Evolutionary conservation across 129 eudicot species (phyloP), one percentile per base, ranked within the genome.

Genomic region (Lactuca saligna): DNA sequence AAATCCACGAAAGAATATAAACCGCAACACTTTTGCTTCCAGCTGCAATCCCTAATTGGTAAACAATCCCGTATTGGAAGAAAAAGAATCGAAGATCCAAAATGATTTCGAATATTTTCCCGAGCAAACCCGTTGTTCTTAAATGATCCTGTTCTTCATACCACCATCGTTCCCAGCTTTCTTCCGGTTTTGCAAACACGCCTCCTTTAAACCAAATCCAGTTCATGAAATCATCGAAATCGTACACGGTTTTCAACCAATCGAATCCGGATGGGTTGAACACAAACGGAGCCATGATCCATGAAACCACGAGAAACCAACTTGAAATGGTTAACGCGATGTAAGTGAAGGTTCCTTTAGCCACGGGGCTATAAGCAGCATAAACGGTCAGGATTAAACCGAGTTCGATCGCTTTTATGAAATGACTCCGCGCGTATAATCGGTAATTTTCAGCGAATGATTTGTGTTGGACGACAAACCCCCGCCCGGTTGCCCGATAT

Each of bases 101-200:
- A 50, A 91, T 69, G 17, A 88, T 72, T 83, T 92, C 98, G 50
- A 86, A 60, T 17, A 88, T 0, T 69, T 84, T 88, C 32, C 98
- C 98, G 81, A 87, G 84, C 32, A 92, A 60, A 82, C 98, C 98
- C 9, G 98, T 92, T 6, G 89, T 88, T 48, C 98, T 84, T 46
- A 92, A 59, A 70, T 92, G 98, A 81, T 92, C 98, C 56, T 92
- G 98, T 73, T 92, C 98, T 71, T 92, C 98, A 5, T 84, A 80
- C 98, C 98, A 92, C 98, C 98, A 92, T 75, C 60, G 73, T 73
- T 88, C 96, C 98, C 98, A 92, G 78, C 98, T 84, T 83, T 92
- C 88, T 39, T 92, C 98, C 10, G 96, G 50, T 61, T 92, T 92
- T 44, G 88, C 84, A 75, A 84, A 86, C 31, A 92, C 95, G 13